Evolutionary conservation across 495 filamentous ascomycete species (phyloP).

Genomic region (Neurospora sp.): DNA sequence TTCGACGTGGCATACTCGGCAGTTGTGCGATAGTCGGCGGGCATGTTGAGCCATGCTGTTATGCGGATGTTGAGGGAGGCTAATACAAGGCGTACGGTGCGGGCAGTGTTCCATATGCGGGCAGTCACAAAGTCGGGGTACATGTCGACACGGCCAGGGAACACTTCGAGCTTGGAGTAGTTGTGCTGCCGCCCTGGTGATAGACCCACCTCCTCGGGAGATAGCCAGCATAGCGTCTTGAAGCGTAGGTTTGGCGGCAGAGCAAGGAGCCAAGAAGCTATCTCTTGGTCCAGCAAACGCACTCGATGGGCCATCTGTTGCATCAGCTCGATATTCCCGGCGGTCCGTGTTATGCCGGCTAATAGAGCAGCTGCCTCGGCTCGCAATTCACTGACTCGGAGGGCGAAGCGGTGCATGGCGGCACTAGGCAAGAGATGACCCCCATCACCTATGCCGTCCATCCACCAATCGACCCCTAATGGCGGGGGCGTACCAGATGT

Average conservation of each 20-base stretch:
- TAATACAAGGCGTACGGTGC: slow-evolving; percentile 32
- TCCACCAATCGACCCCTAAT: slow-evolving; percentile 40
- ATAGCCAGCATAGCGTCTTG: slow-evolving; percentile 36
- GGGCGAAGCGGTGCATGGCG: slow-evolving; percentile 26
- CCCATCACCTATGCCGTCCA: slow-evolving; percentile 23
- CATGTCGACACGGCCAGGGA: slow-evolving; percentile 41
- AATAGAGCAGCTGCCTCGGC: slow-evolving; percentile 28
- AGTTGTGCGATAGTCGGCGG: slow-evolving; percentile 40
- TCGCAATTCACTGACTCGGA: slow-evolving; percentile 33
- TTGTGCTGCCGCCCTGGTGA: slow-evolving; percentile 17
- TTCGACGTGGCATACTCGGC: slow-evolving; percentile 37
- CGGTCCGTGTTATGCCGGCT: slow-evolving; percentile 17
- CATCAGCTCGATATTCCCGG: slow-evolving; percentile 25
- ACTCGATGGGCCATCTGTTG: slow-evolving; percentile 25
- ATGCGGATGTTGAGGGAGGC: slow-evolving; percentile 33
- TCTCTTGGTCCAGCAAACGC: slow-evolving; percentile 30
- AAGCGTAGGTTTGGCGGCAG: slow-evolving; percentile 27
- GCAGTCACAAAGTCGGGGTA: slow-evolving; percentile 39
- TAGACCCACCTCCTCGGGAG: slow-evolving; percentile 23
- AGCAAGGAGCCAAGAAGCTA: slow-evolving; percentile 28
- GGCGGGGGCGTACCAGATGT: slow-evolving; percentile 26
- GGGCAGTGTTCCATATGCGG: slow-evolving; percentile 33
- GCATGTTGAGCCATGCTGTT: slow-evolving; percentile 36
- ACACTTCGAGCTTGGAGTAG: slow-evolving; percentile 32
- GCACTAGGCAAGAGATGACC: slow-evolving; percentile 22